phyloP scores from a whole-genome alignment of 2,329 filamentous ascomycete species.

The Cladosporium sp. region DNA sequence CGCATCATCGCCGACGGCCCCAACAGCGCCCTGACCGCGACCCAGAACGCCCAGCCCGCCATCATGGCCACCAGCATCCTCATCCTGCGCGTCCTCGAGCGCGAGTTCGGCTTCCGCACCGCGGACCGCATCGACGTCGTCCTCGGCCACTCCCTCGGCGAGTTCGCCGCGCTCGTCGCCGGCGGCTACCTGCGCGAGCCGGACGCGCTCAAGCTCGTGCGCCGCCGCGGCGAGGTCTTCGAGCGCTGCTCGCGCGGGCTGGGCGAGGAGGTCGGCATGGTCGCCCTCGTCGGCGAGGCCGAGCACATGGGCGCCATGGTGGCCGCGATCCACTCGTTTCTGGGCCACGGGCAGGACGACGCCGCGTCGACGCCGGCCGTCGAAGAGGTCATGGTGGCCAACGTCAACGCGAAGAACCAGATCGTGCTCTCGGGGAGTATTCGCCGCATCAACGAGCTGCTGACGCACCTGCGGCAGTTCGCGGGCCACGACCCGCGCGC shows the following conservation, averaged over 20 bases:
- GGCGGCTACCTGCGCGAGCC: slow-evolving; percentile 72
- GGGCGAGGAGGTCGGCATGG: slow-evolving; percentile 79
- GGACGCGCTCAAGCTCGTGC: slow-evolving; percentile 72
- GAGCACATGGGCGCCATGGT: slow-evolving; percentile 65
- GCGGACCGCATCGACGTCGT: slow-evolving; percentile 70
- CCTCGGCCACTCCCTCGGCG: slow-evolving; percentile 84
- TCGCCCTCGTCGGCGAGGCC: slow-evolving; percentile 83
- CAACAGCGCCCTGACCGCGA: slow-evolving; percentile 68
- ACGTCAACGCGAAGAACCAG: slow-evolving; percentile 93
- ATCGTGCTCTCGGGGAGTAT: slow-evolving; percentile 89
- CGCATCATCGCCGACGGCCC: slow-evolving; percentile 74
- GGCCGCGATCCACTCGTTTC: slow-evolving; percentile 69
- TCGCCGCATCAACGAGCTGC: slow-evolving; percentile 69
- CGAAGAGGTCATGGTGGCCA: slow-evolving; percentile 82
- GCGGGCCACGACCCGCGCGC: slow-evolving; percentile 85
- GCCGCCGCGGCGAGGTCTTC: slow-evolving; percentile 76
- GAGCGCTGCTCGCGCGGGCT: slow-evolving; percentile 65
- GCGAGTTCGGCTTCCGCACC: slow-evolving; percentile 72
- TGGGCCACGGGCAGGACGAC: slow-evolving; percentile 60
- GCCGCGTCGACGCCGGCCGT: slow-evolving; percentile 69
- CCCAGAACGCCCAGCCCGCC: slow-evolving; percentile 84
- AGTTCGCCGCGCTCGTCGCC: slow-evolving; percentile 85
- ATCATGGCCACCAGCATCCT: slow-evolving; percentile 94
- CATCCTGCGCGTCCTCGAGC: slow-evolving; percentile 79
- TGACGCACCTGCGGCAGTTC: slow-evolving; percentile 82